Conservation (phyloP, 352 stramenopile genomes). For the Blastocystis sp. region DNA sequence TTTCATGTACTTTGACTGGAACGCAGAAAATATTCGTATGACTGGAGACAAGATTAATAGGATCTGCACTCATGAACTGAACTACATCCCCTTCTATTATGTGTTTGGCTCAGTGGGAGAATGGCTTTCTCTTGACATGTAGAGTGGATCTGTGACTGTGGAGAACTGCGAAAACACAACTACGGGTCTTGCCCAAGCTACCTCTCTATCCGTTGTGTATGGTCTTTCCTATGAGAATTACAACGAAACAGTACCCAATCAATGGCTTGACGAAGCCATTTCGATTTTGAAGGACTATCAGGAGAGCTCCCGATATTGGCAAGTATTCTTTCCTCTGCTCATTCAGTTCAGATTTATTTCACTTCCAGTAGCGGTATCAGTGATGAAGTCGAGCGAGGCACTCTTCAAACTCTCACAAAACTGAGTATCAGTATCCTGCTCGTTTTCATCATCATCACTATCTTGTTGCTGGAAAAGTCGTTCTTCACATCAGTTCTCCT, state of each 20-base stretch:
- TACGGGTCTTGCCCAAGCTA: not conserved
- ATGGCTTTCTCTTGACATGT: not conserved
- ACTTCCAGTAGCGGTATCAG: not conserved
- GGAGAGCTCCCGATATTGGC: not conserved
- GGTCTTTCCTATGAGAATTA: not conserved
- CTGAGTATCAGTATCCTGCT: conserved; percentile 26
- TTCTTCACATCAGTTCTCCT: not conserved
- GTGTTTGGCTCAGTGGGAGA: not conserved
- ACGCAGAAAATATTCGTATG: not conserved
- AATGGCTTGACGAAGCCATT: not conserved
- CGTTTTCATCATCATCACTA: conserved; percentile 25
- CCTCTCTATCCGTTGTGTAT: not conserved
- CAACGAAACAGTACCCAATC: not conserved
- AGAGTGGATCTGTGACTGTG: not conserved
- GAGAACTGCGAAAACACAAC: not conserved
- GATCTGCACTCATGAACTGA: not conserved
- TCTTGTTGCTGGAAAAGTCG: conserved; percentile 16
- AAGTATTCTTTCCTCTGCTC: not conserved
- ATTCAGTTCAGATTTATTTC: not conserved
- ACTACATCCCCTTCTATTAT: conserved; percentile 39
- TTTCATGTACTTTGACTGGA: conserved; percentile 50
- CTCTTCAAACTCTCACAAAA: conserved; percentile 12
- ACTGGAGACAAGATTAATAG: conserved; percentile 13
- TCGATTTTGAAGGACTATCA: not conserved
- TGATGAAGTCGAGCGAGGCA: conserved; percentile 49